These are phyloP conservation scores for Penicillium egyptiacum DNA, from an alignment of 495 filamentous ascomycete genomes.

Conservation along the genomic window DNA sequence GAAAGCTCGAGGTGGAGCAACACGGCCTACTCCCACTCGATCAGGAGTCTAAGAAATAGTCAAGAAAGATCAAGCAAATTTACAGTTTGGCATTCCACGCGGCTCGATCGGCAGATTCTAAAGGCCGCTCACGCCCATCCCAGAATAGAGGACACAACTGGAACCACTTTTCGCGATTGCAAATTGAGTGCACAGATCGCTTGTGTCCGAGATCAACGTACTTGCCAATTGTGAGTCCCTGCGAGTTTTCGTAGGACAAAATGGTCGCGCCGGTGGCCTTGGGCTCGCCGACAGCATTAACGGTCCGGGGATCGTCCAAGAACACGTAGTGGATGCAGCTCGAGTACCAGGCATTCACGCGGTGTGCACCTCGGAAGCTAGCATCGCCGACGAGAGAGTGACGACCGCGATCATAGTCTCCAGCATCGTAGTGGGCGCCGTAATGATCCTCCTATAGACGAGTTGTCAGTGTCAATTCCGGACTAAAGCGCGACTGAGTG, in stretches of 20 bases:
- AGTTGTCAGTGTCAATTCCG: slow-evolving; percentile 9
- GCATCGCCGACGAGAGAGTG: slow-evolving; percentile 68
- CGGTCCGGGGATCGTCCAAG: slow-evolving; percentile 67
- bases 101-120: slow-evolving; percentile 48
- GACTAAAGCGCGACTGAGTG: background rate
- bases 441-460: slow-evolving; percentile 60
- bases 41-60: background rate
- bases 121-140: slow-evolving; percentile 44
- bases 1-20: background rate
- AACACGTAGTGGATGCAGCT: slow-evolving; percentile 69
- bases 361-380: slow-evolving; percentile 61
- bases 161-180: slow-evolving; percentile 66
- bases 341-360: slow-evolving; percentile 68
- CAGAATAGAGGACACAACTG: slow-evolving; percentile 60
- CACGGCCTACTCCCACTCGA: slow-evolving; percentile 1
- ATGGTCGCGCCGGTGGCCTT: slow-evolving; percentile 59
- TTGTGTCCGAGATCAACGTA: slow-evolving; percentile 68
- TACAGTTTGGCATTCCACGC: slow-evolving; percentile 52
- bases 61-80: background rate
- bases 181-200: slow-evolving; percentile 59
- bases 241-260: slow-evolving; percentile 63
- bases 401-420: slow-evolving; percentile 65
- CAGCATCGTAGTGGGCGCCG: slow-evolving; percentile 62
- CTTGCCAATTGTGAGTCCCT: slow-evolving; percentile 64
- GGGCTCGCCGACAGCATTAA: slow-evolving; percentile 63